phyloP scores from a whole-genome alignment of 768 basidiomycete species.

The Russula emetica region DNA sequence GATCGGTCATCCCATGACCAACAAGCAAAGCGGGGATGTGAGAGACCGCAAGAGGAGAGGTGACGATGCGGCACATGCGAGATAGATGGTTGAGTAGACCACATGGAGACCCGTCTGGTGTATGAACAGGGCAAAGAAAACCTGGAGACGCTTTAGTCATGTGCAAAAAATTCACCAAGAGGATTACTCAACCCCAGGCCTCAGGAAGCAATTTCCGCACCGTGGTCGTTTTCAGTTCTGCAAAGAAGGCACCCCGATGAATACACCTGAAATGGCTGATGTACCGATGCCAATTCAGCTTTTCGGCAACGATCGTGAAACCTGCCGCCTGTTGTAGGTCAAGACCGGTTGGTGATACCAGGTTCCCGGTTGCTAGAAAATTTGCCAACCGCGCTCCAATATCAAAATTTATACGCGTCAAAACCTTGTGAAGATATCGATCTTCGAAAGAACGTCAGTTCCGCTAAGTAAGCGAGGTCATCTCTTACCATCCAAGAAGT shows the following conservation, averaged over 20 bases:
- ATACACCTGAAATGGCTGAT: constrained; percentile 98
- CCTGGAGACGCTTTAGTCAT: constrained; percentile 43
- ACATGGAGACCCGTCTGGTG: constrained; percentile 96
- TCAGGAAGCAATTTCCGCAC: constrained; percentile 96
- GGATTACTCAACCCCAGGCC: constrained; percentile 75
- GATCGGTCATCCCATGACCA: constrained; percentile 91
- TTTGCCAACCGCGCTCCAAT: constrained; percentile 86
- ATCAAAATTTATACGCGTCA: constrained; percentile 82
- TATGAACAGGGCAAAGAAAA: constrained; percentile 97
- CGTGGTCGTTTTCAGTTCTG: constrained; percentile 95
- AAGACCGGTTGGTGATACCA: constrained; percentile 90
- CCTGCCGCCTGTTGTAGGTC: constrained; percentile 97
- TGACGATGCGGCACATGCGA: constrained; percentile 87
- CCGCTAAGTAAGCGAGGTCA: too few relatives aligned
- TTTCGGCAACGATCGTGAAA: constrained; percentile 99
- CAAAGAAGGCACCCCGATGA: constrained; percentile 98
- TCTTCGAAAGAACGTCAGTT: constrained; percentile 42
- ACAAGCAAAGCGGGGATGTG: constrained; percentile 80
- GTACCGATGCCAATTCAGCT: constrained; percentile 97
- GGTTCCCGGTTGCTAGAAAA: constrained; percentile 96
- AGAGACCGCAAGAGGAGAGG: constrained; percentile 63
- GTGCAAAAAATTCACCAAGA: background rate
- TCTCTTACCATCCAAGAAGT: constrained; percentile 80
- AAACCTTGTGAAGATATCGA: constrained; percentile 72
- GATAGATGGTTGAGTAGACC: constrained; percentile 96